Conservation (phyloP, 2,329 filamentous ascomycete genomes). For the Trichoderma harzianum region DNA sequence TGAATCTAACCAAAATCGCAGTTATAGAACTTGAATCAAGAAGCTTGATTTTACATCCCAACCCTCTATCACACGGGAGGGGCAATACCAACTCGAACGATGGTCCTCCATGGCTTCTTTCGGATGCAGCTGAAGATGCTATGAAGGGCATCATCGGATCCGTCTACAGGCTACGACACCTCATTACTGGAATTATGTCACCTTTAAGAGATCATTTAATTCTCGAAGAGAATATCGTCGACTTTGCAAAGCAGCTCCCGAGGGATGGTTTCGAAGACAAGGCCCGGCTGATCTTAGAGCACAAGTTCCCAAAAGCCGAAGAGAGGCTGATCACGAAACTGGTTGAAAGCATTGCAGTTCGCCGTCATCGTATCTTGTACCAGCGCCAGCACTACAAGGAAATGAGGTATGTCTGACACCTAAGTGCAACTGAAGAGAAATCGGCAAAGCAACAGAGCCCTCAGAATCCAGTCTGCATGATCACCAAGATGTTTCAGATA, state of each 20-base stretch:
- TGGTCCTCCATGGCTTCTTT: neutral
- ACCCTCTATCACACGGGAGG: neutral
- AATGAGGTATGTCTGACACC: neutral
- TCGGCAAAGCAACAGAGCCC: neutral
- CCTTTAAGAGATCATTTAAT: neutral
- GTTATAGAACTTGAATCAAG: neutral
- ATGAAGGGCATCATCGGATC: neutral
- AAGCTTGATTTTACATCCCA: neutral
- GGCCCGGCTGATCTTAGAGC: neutral
- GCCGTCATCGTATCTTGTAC: neutral
- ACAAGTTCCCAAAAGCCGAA: neutral
- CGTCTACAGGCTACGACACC: neutral
- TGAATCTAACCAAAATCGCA: neutral
- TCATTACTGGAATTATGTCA: neutral
- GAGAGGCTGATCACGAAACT: neutral
- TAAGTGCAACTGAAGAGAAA: neutral
- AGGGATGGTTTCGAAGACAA: neutral
- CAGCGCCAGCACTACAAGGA: neutral
- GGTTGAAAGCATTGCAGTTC: neutral
- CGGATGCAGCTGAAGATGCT: too few species aligned
- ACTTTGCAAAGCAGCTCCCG: neutral
- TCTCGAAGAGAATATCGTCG: neutral
- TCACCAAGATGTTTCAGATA: neutral
- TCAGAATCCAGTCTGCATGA: neutral
- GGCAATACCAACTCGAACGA: neutral